Percentiles rank a stretch among this genome's conserved stretches.
These are phyloP conservation scores for Polygonum maritimum DNA, from an alignment of 148 eudicot genomes.

Conservation along the genomic window DNA sequence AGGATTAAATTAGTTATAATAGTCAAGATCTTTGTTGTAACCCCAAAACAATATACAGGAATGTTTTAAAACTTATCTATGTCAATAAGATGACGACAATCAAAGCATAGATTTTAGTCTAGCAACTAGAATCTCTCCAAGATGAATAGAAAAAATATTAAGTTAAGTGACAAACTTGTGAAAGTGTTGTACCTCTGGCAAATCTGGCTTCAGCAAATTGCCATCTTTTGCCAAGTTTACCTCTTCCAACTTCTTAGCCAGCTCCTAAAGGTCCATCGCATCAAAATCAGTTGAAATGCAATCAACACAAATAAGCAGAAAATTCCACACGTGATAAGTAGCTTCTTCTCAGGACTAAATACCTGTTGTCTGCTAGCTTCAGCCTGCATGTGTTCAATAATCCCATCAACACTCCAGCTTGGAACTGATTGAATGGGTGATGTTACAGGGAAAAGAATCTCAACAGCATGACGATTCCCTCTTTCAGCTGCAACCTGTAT, in stretches of 20 bases:
- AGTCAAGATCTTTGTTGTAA: background rate
- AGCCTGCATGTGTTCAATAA: constrained; percentile 57
- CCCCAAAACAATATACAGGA: background rate
- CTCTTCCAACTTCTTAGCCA: constrained; percentile 21
- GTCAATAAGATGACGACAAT: background rate
- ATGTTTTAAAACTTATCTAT: background rate
- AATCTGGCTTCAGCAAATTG: constrained; percentile 26
- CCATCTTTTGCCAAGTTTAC: constrained; percentile 22
- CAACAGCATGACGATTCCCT: constrained; percentile 55
- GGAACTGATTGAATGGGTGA: constrained; percentile 36
- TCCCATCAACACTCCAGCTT: constrained; percentile 76
- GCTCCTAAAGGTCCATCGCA: constrained; percentile 32
- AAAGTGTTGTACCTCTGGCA: constrained; percentile 43
- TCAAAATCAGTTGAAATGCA: background rate
- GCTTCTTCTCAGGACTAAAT: background rate
- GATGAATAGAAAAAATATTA: background rate
- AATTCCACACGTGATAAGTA: background rate
- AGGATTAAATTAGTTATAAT: background rate
- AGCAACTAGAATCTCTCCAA: background rate
- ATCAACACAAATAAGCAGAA: background rate
- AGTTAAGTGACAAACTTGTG: background rate
- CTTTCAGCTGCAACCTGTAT: constrained; percentile 77
- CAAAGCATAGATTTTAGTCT: background rate
- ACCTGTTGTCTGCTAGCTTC: constrained; percentile 55
- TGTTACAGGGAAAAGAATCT: constrained; percentile 62